Conservation (phyloP, 768 basidiomycete genomes). For the Tulasnella sp. region DNA sequence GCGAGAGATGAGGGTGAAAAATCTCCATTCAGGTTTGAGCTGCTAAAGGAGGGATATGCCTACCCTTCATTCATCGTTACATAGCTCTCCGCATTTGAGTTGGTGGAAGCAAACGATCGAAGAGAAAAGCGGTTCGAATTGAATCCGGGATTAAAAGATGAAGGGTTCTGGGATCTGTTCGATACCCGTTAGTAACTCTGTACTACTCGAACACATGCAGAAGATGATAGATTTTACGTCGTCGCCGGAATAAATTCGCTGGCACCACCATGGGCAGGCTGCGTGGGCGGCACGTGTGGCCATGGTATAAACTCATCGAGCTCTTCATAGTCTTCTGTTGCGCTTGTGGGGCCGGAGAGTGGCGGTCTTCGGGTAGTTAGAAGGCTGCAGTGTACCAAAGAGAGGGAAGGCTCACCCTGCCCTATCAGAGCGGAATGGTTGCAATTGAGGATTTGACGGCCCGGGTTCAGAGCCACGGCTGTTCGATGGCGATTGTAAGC, state of each 20-base stretch:
- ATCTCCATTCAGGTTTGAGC: background rate
- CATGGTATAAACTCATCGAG: background rate
- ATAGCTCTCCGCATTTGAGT: background rate
- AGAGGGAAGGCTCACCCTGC: background rate
- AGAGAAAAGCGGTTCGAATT: background rate
- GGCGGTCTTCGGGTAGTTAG: background rate
- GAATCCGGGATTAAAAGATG: background rate
- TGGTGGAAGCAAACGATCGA: background rate
- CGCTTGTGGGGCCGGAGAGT: background rate
- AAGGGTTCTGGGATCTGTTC: background rate
- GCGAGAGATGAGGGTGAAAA: background rate
- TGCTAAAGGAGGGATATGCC: background rate
- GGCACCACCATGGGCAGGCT: background rate
- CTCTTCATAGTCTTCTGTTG: background rate
- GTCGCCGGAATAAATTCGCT: background rate
- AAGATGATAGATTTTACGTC: background rate
- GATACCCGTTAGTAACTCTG: background rate
- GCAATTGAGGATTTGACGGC: background rate
- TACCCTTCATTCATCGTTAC: background rate
- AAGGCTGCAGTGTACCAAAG: no score
- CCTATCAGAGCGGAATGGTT: background rate
- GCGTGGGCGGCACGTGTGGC: background rate
- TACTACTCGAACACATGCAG: background rate
- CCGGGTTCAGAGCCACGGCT: background rate
- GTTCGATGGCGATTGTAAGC: background rate